A percentile compares a stretch with the other conserved stretches of the same genome.
Conservation (phyloP, 1,284 basidiomycete species). For the Ustilago bromivora region DNA sequence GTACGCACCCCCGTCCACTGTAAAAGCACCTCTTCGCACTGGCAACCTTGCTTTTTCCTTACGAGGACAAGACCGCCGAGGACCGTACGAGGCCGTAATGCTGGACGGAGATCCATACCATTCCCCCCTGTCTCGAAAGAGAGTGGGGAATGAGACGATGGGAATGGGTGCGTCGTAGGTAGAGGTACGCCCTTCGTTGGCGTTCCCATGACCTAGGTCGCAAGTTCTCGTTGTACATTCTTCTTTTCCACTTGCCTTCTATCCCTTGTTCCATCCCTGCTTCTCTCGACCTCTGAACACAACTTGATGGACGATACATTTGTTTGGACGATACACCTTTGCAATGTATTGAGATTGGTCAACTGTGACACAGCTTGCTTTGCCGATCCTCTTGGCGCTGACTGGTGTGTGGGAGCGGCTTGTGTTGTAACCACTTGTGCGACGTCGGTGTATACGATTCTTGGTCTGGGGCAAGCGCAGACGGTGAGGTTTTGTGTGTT, state of each 20-base stretch:
- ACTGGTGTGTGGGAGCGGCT: too few species aligned
- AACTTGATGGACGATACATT: too few species aligned
- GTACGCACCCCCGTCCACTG: slow-evolving; percentile 52
- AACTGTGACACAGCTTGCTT: too few species aligned
- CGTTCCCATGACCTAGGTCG: slow-evolving; percentile 47
- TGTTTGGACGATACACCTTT: background rate
- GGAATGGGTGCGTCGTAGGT: slow-evolving; percentile 55
- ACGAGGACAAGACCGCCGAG: slow-evolving; percentile 37
- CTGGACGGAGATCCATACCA: slow-evolving; percentile 54
- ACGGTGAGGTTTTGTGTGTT: background rate
- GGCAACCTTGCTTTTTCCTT: slow-evolving; percentile 17
- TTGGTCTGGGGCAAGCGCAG: background rate
- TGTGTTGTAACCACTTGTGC: too few species aligned
- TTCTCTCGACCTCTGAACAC: background rate
- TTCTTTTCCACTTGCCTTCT: background rate
- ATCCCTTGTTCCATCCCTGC: background rate
- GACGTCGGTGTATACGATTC: too few species aligned
- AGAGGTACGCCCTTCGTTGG: slow-evolving; percentile 47
- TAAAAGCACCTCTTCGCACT: slow-evolving; percentile 61
- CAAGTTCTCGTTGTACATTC: slow-evolving; percentile 60
- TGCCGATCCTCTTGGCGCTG: too few species aligned
- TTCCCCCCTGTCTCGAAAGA: background rate
- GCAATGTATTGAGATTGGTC: background rate
- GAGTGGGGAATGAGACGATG: slow-evolving; percentile 38
- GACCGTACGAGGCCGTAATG: slow-evolving; percentile 61